Evolutionary conservation across 805 yeast genomes (phyloP).

Genomic region (Brettanomyces custersianus): DNA sequence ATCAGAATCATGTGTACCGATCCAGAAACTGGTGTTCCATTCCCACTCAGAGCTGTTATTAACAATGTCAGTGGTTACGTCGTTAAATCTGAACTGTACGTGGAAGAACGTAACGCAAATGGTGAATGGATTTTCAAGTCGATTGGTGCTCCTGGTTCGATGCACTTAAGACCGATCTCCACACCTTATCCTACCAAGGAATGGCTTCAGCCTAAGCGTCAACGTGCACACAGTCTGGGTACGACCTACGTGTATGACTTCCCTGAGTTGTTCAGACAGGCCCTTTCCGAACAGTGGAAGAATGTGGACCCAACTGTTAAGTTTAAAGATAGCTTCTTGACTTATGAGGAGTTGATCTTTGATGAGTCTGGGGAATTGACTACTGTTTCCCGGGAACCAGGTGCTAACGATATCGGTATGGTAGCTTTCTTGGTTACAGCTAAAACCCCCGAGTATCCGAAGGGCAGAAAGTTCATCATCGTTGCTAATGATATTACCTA

Average conservation of each 20-base stretch:
- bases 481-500: constrained; percentile 96
- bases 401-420: constrained; percentile 95
- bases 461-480: constrained; percentile 87
- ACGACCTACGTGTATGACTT: constrained; percentile 97
- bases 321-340: constrained; percentile 69
- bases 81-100: constrained; percentile 88
- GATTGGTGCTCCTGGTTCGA: constrained; percentile 87
- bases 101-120: constrained; percentile 83
- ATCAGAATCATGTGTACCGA: constrained; percentile 93
- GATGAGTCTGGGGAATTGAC: constrained; percentile 77
- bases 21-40: constrained; percentile 76
- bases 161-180: constrained; percentile 93
- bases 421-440: constrained; percentile 88
- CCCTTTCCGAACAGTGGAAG: constrained; percentile 80
- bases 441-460: constrained; percentile 94
- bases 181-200: constrained; percentile 98
- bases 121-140: constrained; percentile 98
- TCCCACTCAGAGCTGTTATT: constrained; percentile 94
- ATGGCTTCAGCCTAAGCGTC: constrained; percentile 96
- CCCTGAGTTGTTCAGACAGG: constrained; percentile 97
- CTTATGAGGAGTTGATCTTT: constrained; percentile 70
- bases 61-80: constrained; percentile 96
- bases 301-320: constrained; percentile 44
- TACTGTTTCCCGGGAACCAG: constrained; percentile 91
- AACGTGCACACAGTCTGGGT: constrained; percentile 96